A percentile compares a stretch with the other conserved stretches of the same genome.
phyloP scores from a whole-genome alignment of 2,329 filamentous ascomycete genomes.

The Alternaria ethzedia region DNA sequence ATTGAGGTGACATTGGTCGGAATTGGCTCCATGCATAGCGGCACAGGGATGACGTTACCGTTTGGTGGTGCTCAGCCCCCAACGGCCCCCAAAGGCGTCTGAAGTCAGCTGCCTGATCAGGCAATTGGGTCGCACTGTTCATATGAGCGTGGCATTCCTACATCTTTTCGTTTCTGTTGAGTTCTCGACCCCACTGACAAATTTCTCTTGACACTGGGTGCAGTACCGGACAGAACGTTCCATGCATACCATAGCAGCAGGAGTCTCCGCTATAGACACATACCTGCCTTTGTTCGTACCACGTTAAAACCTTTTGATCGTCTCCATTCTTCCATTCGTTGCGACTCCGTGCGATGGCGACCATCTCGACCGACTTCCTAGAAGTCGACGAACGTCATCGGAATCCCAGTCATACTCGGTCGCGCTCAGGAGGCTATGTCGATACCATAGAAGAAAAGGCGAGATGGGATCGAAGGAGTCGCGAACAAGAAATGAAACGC shows the following conservation, averaged over 20 bases:
- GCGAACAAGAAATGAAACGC: slow-evolving; percentile 29
- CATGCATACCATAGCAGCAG: neutral
- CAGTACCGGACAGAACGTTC: neutral
- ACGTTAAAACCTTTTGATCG: neutral
- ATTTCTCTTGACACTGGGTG: slow-evolving; percentile 1
- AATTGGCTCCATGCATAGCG: slow-evolving; percentile 22
- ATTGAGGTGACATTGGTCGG: slow-evolving; percentile 20
- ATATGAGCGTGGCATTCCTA: slow-evolving; percentile 3
- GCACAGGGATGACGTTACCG: slow-evolving; percentile 15
- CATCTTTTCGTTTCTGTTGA: neutral
- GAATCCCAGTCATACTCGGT: slow-evolving; percentile 20
- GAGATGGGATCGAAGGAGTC: slow-evolving; percentile 22
- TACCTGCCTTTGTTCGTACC: neutral
- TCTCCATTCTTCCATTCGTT: neutral
- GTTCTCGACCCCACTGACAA: slow-evolving; percentile 4
- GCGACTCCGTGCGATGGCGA: slow-evolving; percentile 6
- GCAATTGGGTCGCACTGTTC: slow-evolving; percentile 8
- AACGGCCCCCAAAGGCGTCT: slow-evolving; percentile 21
- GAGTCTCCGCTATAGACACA: neutral
- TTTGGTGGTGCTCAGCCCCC: slow-evolving; percentile 21
- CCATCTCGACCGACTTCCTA: slow-evolving; percentile 19
- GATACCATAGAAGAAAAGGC: slow-evolving; percentile 31
- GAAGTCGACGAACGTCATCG: slow-evolving; percentile 11
- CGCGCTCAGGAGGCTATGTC: slow-evolving; percentile 31
- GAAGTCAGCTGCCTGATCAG: slow-evolving; percentile 11